Percentiles rank a stretch among this genome's conserved stretches.
These are phyloP conservation scores for Emergomyces pasteurianus DNA, from an alignment of 2,329 filamentous ascomycete genomes.

Conservation along the genomic window DNA sequence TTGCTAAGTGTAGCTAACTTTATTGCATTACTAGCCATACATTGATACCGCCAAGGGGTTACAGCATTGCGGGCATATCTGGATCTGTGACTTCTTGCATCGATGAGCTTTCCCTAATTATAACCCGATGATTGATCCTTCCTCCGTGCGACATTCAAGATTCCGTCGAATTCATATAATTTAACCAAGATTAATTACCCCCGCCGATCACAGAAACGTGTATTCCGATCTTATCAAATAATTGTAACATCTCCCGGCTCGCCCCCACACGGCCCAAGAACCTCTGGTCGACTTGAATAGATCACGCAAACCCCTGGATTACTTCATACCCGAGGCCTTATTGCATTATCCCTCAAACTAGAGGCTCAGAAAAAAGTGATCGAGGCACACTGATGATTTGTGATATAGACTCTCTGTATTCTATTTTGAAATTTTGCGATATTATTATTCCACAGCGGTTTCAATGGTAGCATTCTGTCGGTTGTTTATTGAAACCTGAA, in stretches of 20 bases:
- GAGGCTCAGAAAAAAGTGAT: neutral
- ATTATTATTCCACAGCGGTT: neutral
- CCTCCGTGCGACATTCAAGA: slow-evolving; percentile 10
- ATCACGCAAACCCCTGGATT: neutral
- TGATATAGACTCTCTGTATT: neutral
- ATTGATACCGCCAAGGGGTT: slow-evolving; percentile 78
- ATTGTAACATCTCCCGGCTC: neutral
- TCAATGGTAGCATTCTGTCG: neutral
- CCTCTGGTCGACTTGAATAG: neutral
- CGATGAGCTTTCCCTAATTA: slow-evolving; percentile 74
- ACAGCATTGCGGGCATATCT: slow-evolving; percentile 75
- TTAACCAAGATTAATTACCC: neutral
- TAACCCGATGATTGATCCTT: slow-evolving; percentile 45
- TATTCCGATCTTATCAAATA: neutral
- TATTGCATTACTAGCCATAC: slow-evolving; percentile 50
- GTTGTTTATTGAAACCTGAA: neutral
- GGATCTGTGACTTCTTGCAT: slow-evolving; percentile 73
- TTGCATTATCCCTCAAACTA: neutral
- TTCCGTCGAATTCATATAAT: slow-evolving; percentile 7
- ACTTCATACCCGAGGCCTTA: neutral
- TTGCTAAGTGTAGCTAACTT: neutral
- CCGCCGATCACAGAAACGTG: neutral
- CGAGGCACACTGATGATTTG: neutral
- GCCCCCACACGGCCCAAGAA: neutral
- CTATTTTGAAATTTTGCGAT: neutral